Conservation (phyloP, 441 rosid genomes). For the Macaranga tanarius region DNA sequence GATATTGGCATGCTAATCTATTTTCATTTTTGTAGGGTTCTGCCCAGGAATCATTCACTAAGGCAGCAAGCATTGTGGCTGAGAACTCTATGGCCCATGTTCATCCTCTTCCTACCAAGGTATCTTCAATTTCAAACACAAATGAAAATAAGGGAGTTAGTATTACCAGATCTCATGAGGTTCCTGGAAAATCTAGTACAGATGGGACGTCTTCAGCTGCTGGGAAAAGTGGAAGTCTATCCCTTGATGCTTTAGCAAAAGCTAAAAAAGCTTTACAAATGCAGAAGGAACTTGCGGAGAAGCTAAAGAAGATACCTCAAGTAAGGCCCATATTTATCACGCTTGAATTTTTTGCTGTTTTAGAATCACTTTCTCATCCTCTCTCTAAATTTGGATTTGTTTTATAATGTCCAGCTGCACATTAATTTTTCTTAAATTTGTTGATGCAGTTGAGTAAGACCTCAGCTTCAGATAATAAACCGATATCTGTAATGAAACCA, state of each 20-base stretch:
- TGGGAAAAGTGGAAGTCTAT: constrained; percentile 71
- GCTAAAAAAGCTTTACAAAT: constrained; percentile 80
- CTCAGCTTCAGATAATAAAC: constrained; percentile 42
- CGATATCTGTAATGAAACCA: constrained; percentile 17
- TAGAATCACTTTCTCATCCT: not conserved
- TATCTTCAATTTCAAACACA: constrained; percentile 92
- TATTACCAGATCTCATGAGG: constrained; percentile 99
- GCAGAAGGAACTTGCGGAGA: constrained; percentile 67
- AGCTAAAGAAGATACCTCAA: constrained; percentile 59
- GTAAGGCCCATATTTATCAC: constrained; percentile 38
- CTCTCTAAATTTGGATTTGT: not conserved
- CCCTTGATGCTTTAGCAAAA: constrained; percentile 85
- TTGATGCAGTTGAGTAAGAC: constrained; percentile 54
- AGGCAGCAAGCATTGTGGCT: constrained; percentile 37
- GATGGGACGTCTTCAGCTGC: constrained; percentile 80
- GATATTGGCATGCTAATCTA: constrained; percentile 3
- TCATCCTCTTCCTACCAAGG: constrained; percentile 72
- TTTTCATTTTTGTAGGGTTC: constrained; percentile 27
- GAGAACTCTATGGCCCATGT: constrained; percentile 42
- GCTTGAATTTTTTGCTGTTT: not conserved
- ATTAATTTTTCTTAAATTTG: constrained; percentile 19
- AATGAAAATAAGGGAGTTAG: constrained; percentile 99
- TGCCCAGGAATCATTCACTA: constrained; percentile 26
- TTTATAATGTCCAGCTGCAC: not conserved
- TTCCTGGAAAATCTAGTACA: constrained; percentile 99